Evolutionary conservation across 768 basidiomycete genomes (phyloP).

Genomic region (Rhizopogon vulgaris): DNA sequence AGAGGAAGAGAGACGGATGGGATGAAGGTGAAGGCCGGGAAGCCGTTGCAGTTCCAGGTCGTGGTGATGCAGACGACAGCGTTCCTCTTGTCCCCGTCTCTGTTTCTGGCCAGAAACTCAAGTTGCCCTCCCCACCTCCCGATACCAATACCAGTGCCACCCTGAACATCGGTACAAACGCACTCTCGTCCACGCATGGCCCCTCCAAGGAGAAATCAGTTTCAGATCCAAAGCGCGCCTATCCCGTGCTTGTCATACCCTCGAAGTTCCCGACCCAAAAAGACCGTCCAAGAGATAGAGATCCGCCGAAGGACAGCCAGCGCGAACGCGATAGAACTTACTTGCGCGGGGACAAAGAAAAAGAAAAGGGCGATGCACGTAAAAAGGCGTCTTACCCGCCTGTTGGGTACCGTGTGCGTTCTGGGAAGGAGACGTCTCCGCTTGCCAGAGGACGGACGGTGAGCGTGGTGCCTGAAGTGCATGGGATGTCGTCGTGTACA

Average conservation of each 20-base stretch:
- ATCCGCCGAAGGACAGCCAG: neutral
- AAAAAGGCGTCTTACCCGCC: conserved; percentile 38
- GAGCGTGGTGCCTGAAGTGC: conserved; percentile 1
- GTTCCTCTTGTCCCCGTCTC: neutral
- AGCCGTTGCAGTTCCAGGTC: neutral
- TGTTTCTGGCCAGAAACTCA: neutral
- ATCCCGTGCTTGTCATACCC: neutral
- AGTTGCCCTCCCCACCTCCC: neutral
- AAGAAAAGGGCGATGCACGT: neutral
- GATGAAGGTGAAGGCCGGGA: neutral
- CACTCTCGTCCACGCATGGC: neutral
- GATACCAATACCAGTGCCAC: neutral
- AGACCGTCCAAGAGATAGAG: neutral
- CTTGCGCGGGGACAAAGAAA: neutral
- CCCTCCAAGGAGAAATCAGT: neutral
- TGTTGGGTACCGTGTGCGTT: conserved; percentile 42
- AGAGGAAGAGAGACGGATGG: neutral
- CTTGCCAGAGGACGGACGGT: conserved; percentile 9
- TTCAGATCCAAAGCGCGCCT: neutral
- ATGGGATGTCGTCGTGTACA: conserved; percentile 8
- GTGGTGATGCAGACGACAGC: neutral
- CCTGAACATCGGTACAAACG: neutral
- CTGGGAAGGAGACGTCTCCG: conserved; percentile 27
- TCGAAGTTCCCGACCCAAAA: neutral
- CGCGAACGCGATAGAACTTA: neutral